These are phyloP conservation scores for Chlorella sp. DNA, from an alignment of 139 green algal species.

Conservation along the genomic window DNA sequence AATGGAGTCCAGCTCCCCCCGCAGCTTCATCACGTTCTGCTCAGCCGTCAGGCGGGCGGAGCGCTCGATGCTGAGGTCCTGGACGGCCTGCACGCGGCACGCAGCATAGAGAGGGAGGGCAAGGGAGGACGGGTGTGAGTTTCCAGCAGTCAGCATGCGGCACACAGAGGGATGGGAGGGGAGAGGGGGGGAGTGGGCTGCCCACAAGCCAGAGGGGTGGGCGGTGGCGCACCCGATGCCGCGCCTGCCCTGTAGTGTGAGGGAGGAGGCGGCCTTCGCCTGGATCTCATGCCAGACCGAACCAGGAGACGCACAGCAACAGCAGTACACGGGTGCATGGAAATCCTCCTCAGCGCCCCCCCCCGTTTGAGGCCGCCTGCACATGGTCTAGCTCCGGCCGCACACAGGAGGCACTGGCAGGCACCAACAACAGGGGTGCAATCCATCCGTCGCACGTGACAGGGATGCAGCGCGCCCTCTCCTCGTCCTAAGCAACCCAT, in stretches of 20 bases:
- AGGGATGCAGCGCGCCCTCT: too few relatives aligned
- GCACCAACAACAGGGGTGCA: too few relatives aligned
- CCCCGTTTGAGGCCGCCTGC: too few relatives aligned
- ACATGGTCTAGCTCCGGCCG: too few relatives aligned
- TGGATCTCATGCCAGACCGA: too few relatives aligned
- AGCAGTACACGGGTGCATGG: too few relatives aligned
- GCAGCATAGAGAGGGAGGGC: not conserved
- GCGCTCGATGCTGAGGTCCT: conserved; percentile 46
- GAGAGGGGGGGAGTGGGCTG: not conserved
- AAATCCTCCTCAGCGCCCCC: too few relatives aligned
- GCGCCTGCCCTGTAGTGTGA: not conserved
- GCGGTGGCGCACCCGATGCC: not conserved
- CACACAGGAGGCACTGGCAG: too few relatives aligned
- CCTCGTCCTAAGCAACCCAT: too few relatives aligned
- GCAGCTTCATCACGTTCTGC: conserved; percentile 22
- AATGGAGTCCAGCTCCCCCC: conserved; percentile 39
- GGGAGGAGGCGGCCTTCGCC: too few relatives aligned
- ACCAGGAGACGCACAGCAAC: too few relatives aligned
- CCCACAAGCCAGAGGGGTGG: not conserved
- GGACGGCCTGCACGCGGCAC: not conserved
- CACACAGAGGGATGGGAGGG: not conserved
- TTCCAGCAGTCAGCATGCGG: not conserved
- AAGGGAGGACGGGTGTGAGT: not conserved
- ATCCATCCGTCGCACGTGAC: too few relatives aligned
- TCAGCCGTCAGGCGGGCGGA: conserved; percentile 46